Base-by-base conservation (phyloP, 345 rosid species). In the Anacardium occidentale region DNA sequence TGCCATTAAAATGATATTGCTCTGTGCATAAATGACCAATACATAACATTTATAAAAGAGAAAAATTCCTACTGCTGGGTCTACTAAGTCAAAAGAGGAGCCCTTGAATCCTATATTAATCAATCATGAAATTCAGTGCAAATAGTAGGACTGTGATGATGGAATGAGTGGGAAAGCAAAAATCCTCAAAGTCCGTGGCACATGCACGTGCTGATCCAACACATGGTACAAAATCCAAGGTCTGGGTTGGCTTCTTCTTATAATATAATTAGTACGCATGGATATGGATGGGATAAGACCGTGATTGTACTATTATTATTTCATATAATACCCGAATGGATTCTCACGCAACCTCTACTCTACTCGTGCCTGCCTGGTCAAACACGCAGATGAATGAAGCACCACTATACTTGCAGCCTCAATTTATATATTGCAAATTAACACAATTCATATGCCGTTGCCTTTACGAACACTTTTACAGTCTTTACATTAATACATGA, bases 381-480 rank as follows among this genome's bases (percentile, higher is more conserved):
- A 85, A 81, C 83, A 85, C 89, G 87, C 79, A 70, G 80, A 65
- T 74, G 67, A n/a, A 68, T 69, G 64, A 65, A 50, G 20, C 53
- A 61, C 14, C 62, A 44, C 45, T 66, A 21, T 58, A 50, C 40
- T 29, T 59, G 2, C 3, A 13, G 3, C 20, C 21, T 20, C 9
- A 12, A 47, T 58, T 14, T 20, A 29, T 18, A 54, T n/a, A 7
- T 64, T 70, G 37, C 17, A 37, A 18, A 37, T 37, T 37, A 34
- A 21, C 56, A 48, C 29, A 62, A 40, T 47, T 62, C 62, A n/a
- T 65, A 77, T 79, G 86, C 88, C 89, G 89, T 85, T 76, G 76
- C 87, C 89, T 85, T 85, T 67, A 85, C 89, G 89, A 85, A 77
- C 78, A 76, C 89, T 29, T 1, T 3, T 83, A 12, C 71, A 61